Evolutionary conservation across 805 yeast genomes (phyloP), one percentile per base, ranked within the genome.

Genomic region (Nakazawaea wickerhamii): DNA sequence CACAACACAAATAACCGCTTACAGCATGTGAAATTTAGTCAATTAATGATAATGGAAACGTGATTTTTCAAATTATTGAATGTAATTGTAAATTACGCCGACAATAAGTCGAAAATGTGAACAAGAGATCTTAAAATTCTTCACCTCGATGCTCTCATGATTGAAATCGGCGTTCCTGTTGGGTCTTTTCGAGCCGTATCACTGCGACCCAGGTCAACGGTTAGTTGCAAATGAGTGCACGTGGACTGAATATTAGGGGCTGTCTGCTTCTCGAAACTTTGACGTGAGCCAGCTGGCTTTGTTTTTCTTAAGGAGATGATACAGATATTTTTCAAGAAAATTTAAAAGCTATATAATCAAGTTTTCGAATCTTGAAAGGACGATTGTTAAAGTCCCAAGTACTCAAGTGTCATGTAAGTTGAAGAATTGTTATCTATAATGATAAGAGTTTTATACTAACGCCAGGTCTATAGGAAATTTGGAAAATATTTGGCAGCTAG

Each of bases 401-500:
- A 23, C 26, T 10, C 26, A 23, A 23, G 7, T 10, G 10, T 23
- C 26, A 23, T 23, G 26, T 23, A 23, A 23, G 26, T 23, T 10
- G n/a, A 5, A 10, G 31, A 28, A 9, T 9, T 8, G 6, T 28
- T 10, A 9, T 14, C 5, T 13, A 9, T 28, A 9, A 9, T 13
- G 13, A 18, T 3, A 32, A 19, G 26, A 7, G 9, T 7, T 15
- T 15, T 14, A n/a, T 26, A 26, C 32, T 26, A 26, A 19, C 32
- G 5, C 15, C 5, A 18, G 20, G 6, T 19, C 67, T 69, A 4
- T 11, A 43, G 41, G 99, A 93, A 93, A 71, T 93, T 89, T 63
- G 99, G 99, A 40, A 93, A 93, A 64, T 86, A 88, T 58, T 71
- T 93, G 59, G 98, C 95, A 50, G 84, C 95, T 33, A 79, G 97